Percentiles rank a stretch among this genome's conserved stretches.
Conservation (phyloP, 441 rosid genomes). For the Mallotus japonicus region DNA sequence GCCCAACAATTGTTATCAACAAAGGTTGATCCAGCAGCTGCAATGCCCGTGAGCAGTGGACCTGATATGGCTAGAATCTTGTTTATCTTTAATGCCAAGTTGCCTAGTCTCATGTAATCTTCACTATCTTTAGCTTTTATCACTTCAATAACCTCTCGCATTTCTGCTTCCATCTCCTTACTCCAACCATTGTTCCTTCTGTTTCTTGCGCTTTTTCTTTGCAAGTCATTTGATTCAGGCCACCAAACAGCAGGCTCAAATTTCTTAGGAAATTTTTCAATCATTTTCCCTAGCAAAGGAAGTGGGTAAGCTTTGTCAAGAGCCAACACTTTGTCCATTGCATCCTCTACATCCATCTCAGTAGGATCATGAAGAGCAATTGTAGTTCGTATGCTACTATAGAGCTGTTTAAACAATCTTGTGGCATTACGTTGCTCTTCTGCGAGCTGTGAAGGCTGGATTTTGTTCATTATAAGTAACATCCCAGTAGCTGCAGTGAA, state of each 20-base stretch:
- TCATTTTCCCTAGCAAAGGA: slow-evolving; percentile 58
- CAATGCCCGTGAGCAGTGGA: slow-evolving; percentile 58
- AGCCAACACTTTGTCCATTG: slow-evolving; percentile 51
- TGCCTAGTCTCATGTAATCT: slow-evolving; percentile 60
- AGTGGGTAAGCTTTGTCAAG: slow-evolving; percentile 71
- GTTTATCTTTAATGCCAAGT: slow-evolving; percentile 50
- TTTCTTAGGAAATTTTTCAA: slow-evolving; percentile 52
- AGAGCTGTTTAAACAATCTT: slow-evolving; percentile 50
- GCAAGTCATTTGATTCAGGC: slow-evolving; percentile 29
- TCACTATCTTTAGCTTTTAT: slow-evolving; percentile 54
- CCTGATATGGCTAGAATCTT: slow-evolving; percentile 57
- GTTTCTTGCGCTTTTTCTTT: not conserved
- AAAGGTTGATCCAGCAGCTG: slow-evolving; percentile 49
- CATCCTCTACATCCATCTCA: slow-evolving; percentile 44
- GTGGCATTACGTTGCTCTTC: slow-evolving; percentile 78
- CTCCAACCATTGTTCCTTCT: slow-evolving; percentile 45
- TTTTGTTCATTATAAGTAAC: slow-evolving; percentile 55
- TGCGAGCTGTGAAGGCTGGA: slow-evolving; percentile 77
- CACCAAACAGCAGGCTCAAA: slow-evolving; percentile 71
- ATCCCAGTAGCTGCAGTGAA: slow-evolving; percentile 57
- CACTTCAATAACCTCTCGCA: slow-evolving; percentile 45
- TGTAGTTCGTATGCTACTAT: slow-evolving; percentile 30
- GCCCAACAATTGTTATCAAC: slow-evolving; percentile 37
- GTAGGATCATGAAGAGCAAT: slow-evolving; percentile 28
- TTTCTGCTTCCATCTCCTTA: slow-evolving; percentile 46